Evolutionary conservation across 1,284 basidiomycete genomes (phyloP), one percentile per base, ranked within the genome.

Genomic region (Rhodotorula sp.): DNA sequence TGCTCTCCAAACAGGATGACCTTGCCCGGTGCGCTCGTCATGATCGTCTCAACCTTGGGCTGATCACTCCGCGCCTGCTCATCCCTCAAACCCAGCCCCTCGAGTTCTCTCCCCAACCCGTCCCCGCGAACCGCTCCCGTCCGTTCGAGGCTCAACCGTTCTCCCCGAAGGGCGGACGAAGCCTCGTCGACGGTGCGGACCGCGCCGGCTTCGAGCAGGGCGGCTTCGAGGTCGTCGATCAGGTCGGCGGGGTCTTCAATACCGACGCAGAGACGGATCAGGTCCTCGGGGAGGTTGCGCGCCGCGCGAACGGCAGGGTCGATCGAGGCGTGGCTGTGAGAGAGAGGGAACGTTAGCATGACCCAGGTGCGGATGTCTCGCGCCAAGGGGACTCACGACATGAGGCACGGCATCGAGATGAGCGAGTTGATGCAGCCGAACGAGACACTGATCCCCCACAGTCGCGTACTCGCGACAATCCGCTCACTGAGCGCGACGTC

Each of bases 341-440:
- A 16, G 71, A 2, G 70, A 55, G 6, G 4, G 34, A 34, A 8
- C 34, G 54, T 38, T 18, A 38, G 52, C 21, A 7, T 8, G 31
- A 52, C 15, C 18, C 57, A 6, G 34, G 34, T 34, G 34, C 34
- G 34, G 34, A 34, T 34, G 34, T 34, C 34, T 34, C 34, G 34
- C 34, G 34, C 34, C 34, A 6, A 34, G 34, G 34, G 61, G 26
- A 87, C 93, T 83, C 82, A 95, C 93, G 93, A 97, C 97, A 99
- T 99, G 77, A 95, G 89, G 82, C 97, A 99, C 58, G 97, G 97
- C 97, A 99, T 99, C 77, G 92, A 95, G 83, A 99, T 99, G 80
- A 99, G 83, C 79, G 91, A 93, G 85, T 99, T 99, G 77, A 99
- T 95, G 77, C 93, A 95, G 47, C 97, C 97, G 80, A 99, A 99